Base-by-base conservation (phyloP, 345 rosid species). In the Brassica nigra region DNA sequence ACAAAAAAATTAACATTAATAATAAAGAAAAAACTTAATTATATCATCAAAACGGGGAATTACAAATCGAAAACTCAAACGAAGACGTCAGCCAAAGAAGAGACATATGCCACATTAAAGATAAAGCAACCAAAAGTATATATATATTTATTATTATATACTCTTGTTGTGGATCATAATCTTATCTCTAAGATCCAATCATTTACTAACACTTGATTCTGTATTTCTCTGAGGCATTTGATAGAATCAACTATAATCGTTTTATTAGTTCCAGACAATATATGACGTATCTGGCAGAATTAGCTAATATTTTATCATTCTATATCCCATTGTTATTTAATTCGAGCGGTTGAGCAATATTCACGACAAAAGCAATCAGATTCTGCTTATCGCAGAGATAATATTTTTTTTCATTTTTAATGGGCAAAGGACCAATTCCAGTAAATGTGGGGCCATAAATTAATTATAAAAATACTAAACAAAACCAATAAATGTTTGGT, bases 311-410 rank as follows among this genome's bases (percentile, higher is more conserved):
- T 23, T 23, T 23, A 23, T 78, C 27, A 52, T 63, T 44, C 30
- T 77, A 36, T 63, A 37, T 29, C 30, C 8, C 33, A 29, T 9
- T 70, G 62, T 75, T 69, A 80, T 55, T 80, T 55, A 70, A 75
- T 76, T 70, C 73, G 76, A 75, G 76, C 76, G 16, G 80, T 80
- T 76, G 83, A 75, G 28, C 76, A 44, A 55, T 54, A 69, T 54
- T 75, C 8, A 69, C 16, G 23, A 15, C 75, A 23, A 16, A 74
- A 52, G 76, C 83, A 65, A 80, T 75, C 83, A 70, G 76, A 80
- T 80, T 80, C 80, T 80, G 76, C 83, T 65, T 70, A 75, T 72
- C 76, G 34, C 68, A 70, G 4, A 55, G 73, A 80, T 65, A 64
- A 76, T 66, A 76, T 63, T 0, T 74, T 37, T 3, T 30, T 47